Evolutionary conservation across 192 early-diverging fungal species (phyloP), one percentile per base, ranked within the genome.

Genomic region (Linnemannia exigua): DNA sequence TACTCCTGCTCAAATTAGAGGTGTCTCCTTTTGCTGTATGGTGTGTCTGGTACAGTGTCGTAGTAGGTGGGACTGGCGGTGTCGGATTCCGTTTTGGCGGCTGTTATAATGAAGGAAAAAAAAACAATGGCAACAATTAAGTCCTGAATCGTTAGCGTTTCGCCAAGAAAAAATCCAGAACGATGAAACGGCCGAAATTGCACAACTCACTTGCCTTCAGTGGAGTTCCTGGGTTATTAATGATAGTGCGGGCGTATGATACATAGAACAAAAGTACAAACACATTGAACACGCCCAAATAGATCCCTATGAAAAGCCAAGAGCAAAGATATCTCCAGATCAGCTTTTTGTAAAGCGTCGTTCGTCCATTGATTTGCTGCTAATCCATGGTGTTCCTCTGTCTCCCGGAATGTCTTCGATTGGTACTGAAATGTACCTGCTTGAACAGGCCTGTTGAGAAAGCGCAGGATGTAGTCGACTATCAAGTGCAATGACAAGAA

Each of bases 221-320:
- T n/a, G 90, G 87, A n/a, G 87, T 84, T 22, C 90, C 91, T 22
- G 91, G 90, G 5, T 44, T 80, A 41, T 72, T 74, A 50, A 70
- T 79, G 8, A 92, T 75, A 47, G 88, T 84, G 36, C 90, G 75
- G 15, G 76, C 72, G 46, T 92, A 92, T 5, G 90, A 90, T 25
- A 87, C 68, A 31, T 88, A 79, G 20, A 87, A 81, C 47, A 92
- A 72, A 16, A 83, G 19, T 20, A 89, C 73, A 9, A 89, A 54
- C 19, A 85, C 69, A 69, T 86, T 79, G 41, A 79, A 80, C 0
- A 88, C 67, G 12, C 86, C 79, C 38, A 90, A 38, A 66, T 90
- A 90, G 31, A 88, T 28, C 19, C 66, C 88, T 89, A 67, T 12
- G 11, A 35, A 44, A 84, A 19, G 31, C 35, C 47, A 31, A 25